Conservation (phyloP, 192 early-diverging fungal genomes). For the Dimargaris cristalligena region DNA sequence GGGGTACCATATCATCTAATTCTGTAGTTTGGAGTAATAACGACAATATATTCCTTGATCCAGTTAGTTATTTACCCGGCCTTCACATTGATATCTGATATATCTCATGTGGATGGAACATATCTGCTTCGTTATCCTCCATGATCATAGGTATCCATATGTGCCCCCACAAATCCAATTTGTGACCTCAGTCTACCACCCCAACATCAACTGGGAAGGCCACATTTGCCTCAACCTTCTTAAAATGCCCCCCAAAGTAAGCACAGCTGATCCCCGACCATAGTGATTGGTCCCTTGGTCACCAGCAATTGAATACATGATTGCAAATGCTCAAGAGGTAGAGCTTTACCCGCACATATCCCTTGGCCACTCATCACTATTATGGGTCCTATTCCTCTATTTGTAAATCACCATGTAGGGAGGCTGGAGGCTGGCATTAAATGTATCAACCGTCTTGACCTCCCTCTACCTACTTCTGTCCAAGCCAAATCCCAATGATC, state of each 20-base stretch:
- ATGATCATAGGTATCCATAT: conserved; percentile 32
- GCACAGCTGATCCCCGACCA: too few relatives aligned
- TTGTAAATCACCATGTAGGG: conserved; percentile 15
- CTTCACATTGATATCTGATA: background rate
- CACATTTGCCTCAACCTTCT: conserved; percentile 46
- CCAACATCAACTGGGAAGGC: conserved; percentile 45
- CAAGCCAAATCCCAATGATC: conserved; percentile 48
- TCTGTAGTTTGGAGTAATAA: background rate
- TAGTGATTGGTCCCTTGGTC: background rate
- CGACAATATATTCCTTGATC: background rate
- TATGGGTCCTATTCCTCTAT: background rate
- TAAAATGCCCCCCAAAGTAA: conserved; percentile 29
- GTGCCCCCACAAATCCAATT: conserved; percentile 43
- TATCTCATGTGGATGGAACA: background rate
- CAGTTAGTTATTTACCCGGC: background rate
- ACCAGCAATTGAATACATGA: background rate
- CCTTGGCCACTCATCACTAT: conserved; percentile 5
- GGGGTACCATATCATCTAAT: background rate
- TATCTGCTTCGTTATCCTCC: background rate
- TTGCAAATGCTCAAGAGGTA: background rate
- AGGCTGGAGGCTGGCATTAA: conserved; percentile 39
- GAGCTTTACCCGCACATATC: too few relatives aligned
- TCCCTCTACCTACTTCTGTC: conserved; percentile 32
- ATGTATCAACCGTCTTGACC: conserved; percentile 28
- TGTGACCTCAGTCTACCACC: conserved; percentile 42